Conservation (phyloP, 257 asterid species). For the Primulina tabacum region DNA sequence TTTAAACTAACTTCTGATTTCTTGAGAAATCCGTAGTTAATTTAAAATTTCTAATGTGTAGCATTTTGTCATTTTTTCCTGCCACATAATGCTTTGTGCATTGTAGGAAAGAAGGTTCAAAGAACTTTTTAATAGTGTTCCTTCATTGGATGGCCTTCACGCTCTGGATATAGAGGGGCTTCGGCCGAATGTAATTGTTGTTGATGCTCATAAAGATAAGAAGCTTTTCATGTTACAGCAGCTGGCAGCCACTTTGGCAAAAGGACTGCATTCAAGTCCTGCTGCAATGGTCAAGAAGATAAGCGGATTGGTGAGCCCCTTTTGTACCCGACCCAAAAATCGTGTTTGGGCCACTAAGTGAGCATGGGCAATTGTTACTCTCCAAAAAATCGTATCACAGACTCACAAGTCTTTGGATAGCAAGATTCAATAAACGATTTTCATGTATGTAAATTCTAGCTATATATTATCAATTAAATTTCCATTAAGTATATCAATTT, state of each 20-base stretch:
- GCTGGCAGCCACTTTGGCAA: conserved; percentile 69
- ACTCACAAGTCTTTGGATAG: not conserved
- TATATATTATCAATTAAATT: not conserved
- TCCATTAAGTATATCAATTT: not conserved
- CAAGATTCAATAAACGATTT: not conserved
- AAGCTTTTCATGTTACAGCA: conserved; percentile 92
- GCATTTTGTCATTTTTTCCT: conserved; percentile 15
- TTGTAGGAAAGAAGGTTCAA: conserved; percentile 90
- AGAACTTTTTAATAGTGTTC: conserved; percentile 78
- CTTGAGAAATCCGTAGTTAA: conserved; percentile 19
- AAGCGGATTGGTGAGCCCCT: conserved; percentile 77
- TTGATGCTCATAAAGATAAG: conserved; percentile 80
- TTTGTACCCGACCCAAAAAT: not conserved
- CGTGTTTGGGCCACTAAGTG: not conserved
- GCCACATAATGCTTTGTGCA: conserved; percentile 28
- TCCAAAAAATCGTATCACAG: not conserved
- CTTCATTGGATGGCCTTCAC: conserved; percentile 76
- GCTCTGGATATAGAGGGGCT: conserved; percentile 76
- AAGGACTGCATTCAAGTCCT: conserved; percentile 71
- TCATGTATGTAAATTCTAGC: not conserved
- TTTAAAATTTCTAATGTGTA: not conserved
- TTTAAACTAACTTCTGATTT: conserved; percentile 4
- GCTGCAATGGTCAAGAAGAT: conserved; percentile 71
- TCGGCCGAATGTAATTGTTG: conserved; percentile 74
- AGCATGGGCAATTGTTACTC: not conserved